Conservation (phyloP, 2,329 filamentous ascomycete species). For the Aspergillus sp. region DNA sequence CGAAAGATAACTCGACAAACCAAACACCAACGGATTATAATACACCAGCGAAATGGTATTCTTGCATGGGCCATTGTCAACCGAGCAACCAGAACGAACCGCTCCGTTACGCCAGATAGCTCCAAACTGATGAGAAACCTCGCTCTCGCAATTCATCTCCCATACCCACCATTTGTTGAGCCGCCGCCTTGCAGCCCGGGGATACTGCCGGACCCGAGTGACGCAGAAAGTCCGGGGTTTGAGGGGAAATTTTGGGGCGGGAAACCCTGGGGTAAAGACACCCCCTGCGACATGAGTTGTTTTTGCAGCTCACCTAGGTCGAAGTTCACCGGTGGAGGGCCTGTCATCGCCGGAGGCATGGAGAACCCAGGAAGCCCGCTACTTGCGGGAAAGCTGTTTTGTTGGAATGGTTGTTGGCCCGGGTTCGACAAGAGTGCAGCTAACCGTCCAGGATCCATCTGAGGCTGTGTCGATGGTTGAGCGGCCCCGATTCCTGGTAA, state of each 20-base stretch:
- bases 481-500: conserved; percentile 42
- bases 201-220: conserved; percentile 17
- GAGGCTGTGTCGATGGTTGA: conserved; percentile 33
- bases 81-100: neutral
- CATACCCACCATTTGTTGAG: conserved; percentile 26
- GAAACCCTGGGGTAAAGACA: conserved; percentile 24
- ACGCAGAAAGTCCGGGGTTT: conserved; percentile 20
- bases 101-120: conserved; percentile 21
- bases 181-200: conserved; percentile 28
- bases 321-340: conserved; percentile 37
- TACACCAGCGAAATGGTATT: conserved; percentile 4
- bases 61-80: conserved; percentile 1
- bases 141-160: conserved; percentile 39
- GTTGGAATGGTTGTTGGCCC: conserved; percentile 34
- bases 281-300: conserved; percentile 28
- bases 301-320: conserved; percentile 30
- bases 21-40: conserved; percentile 5
- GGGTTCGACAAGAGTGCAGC: conserved; percentile 39
- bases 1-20: conserved; percentile 2
- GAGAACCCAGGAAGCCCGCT: conserved; percentile 30
- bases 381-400: conserved; percentile 17
- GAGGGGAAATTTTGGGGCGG: conserved; percentile 33
- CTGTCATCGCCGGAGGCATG: conserved; percentile 37
- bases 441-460: conserved; percentile 38
- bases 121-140: conserved; percentile 47